Percentiles rank a stretch among this genome's conserved stretches.
Evolutionary conservation across 306 rosid genomes (phyloP).

Genomic region (Corylus heterophylla): DNA sequence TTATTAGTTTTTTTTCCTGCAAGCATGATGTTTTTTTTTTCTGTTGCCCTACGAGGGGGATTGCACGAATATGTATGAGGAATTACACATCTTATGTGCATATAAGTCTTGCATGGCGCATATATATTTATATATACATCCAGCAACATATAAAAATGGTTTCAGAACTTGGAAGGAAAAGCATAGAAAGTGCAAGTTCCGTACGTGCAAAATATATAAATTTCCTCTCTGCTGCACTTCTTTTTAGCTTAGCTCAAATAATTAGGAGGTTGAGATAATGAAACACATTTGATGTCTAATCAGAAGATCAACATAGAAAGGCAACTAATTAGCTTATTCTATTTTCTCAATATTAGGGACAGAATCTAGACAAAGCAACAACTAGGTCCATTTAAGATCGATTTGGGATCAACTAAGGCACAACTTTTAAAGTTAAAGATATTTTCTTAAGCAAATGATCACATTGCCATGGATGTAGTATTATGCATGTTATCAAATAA

Average conservation of each 20-base stretch:
- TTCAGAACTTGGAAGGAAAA: background rate
- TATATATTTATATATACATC: background rate
- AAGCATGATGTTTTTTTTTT: background rate
- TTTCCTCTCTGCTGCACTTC: constrained; percentile 16
- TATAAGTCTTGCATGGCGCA: no score
- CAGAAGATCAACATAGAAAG: constrained; percentile 37
- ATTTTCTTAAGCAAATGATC: constrained; percentile 1
- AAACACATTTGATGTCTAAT: constrained; percentile 33
- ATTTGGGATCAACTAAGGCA: constrained; percentile 7
- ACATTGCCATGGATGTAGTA: background rate
- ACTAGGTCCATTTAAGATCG: constrained; percentile 5
- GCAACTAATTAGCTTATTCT: constrained; percentile 22
- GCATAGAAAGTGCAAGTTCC: constrained; percentile 7
- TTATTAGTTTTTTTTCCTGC: background rate
- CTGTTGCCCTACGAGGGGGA: background rate
- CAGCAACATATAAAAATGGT: no score
- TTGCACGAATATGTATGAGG: background rate
- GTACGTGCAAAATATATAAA: background rate
- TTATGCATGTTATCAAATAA: background rate
- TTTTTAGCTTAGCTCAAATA: constrained; percentile 26
- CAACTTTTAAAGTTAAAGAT: constrained; percentile 22
- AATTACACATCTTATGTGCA: no score
- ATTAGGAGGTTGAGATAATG: constrained; percentile 33
- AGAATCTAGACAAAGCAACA: constrained; percentile 29
- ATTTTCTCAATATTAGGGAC: constrained; percentile 22